These are phyloP conservation scores for Coleophoma eucalyptorum DNA, from an alignment of 2,329 filamentous ascomycete species.

Conservation along the genomic window DNA sequence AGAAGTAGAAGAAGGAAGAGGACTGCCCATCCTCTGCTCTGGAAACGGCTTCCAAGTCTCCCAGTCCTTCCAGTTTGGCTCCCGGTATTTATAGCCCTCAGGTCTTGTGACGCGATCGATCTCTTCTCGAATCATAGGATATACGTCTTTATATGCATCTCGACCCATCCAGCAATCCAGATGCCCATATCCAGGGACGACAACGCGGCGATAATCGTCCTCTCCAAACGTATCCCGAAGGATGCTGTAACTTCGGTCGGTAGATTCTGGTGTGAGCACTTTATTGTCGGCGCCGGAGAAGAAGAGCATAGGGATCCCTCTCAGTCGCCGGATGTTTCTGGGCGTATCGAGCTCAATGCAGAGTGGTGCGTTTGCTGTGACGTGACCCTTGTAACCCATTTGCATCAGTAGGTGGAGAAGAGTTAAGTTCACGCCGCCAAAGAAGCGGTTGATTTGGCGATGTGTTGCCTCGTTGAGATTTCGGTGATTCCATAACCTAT, in stretches of 20 bases:
- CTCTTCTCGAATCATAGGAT: constrained; percentile 50
- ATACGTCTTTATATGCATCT: constrained; percentile 56
- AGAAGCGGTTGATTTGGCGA: constrained; percentile 55
- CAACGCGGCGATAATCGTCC: constrained; percentile 43
- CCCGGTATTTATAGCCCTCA: constrained; percentile 19
- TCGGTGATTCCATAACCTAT: constrained; percentile 52
- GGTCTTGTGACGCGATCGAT: constrained; percentile 43
- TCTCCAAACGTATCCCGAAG: constrained; percentile 48
- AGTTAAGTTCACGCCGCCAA: constrained; percentile 59
- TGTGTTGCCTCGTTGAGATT: constrained; percentile 66
- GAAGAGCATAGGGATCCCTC: constrained; percentile 50
- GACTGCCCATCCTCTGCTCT: not conserved
- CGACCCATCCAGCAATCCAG: constrained; percentile 61
- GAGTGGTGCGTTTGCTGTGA: constrained; percentile 47
- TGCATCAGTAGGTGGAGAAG: constrained; percentile 52
- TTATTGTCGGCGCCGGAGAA: constrained; percentile 54
- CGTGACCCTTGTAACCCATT: constrained; percentile 46
- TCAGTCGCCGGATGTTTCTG: constrained; percentile 45
- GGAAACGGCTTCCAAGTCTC: constrained; percentile 7
- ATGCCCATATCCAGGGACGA: constrained; percentile 56
- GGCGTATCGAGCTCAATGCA: constrained; percentile 43
- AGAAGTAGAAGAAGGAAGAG: too few relatives aligned
- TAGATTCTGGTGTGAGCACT: constrained; percentile 50
- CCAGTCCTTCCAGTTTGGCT: constrained; percentile 19
- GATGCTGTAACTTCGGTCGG: constrained; percentile 48